Evolutionary conservation across 202 grass and related monocot genomes (phyloP), one percentile per base, ranked within the genome.

Genomic region (Dendrocalamus latiflorus): DNA sequence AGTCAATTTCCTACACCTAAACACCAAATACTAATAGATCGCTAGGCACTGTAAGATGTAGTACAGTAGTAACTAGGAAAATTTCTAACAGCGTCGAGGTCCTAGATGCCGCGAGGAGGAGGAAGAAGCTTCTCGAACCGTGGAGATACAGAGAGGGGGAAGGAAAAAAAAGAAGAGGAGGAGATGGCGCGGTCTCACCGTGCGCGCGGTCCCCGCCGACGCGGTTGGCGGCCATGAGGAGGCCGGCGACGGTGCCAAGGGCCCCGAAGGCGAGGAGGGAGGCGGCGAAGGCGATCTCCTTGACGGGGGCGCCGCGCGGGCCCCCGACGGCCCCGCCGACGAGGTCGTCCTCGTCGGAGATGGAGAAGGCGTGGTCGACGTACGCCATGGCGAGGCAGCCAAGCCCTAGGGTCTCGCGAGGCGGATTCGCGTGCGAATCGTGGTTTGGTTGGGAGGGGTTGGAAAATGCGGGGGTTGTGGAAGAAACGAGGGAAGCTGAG

Each of bases 291-390:
- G 89, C 94, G 91, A 97, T 91, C 91, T 97, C 94, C 85, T 97
- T 97, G 47, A 97, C 68, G 13, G 94, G 94, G 28, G 91, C 89
- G 6, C 94, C 89, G 76, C 88, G 88, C 34, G 86, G 84, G 47
- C 90, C 88, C 22, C 86, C 89, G 39, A 86, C 41, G 17, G 91
- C 79, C 33, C 89, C 87, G 56, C 83, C 87, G 69, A 95, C 75
- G 63, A 97, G 90, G 82, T 93, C 91, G 72, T 97, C 94, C 56
- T 97, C 94, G 76, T 97, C 94, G 39, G 91, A 82, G 82, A 93
- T 97, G 72, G 94, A 93, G 80, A 97, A 97, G 59, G 94, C 89
- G 87, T 93, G 94, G 91, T 97, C 94, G 43, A 97, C 94, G 86
- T 97, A 97, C 78, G 94, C 94, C 94, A 97, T 97, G 79, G 25